A percentile compares a stretch with the other conserved stretches of the same genome.
phyloP scores from a whole-genome alignment of 371 early-diverging fungal genomes.

The Mucor plumbeus region DNA sequence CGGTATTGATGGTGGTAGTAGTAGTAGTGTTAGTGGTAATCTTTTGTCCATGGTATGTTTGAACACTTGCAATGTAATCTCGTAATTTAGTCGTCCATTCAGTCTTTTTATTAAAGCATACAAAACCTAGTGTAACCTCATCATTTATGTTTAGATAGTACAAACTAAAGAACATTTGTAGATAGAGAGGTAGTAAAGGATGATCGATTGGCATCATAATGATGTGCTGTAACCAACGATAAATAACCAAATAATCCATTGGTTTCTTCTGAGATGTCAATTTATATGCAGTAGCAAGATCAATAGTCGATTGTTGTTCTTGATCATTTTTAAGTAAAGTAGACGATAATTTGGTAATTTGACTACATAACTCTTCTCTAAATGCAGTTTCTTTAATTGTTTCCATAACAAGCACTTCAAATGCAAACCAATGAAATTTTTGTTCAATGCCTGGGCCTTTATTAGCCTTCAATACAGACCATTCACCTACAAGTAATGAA shows the following conservation, averaged over 20 bases:
- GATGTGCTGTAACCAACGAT: conserved; percentile 64
- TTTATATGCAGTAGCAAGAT: conserved; percentile 42
- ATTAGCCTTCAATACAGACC: conserved; percentile 55
- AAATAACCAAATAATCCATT: conserved; percentile 58
- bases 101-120: conserved; percentile 56
- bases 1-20: no score
- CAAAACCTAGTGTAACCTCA: conserved; percentile 49
- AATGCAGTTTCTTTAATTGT: conserved; percentile 50
- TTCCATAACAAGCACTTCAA: conserved; percentile 61
- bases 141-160: conserved; percentile 45
- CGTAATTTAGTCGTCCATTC: conserved; percentile 52
- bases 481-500: conserved; percentile 59
- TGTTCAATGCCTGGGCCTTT: conserved; percentile 57
- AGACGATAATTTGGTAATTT: conserved; percentile 27
- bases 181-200: conserved; percentile 57
- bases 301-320: conserved; percentile 13
- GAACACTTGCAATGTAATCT: conserved; percentile 50
- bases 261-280: conserved; percentile 48
- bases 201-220: conserved; percentile 55
- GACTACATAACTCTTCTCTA: conserved; percentile 45
- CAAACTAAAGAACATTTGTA: conserved; percentile 71
- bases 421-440: conserved; percentile 61
- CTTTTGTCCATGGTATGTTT: conserved; percentile 52
- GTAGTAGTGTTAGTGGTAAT: neutral
- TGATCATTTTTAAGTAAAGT: neutral